Evolutionary conservation across 2,329 filamentous ascomycete genomes (phyloP).

Genomic region (Pseudocercospora crystallina): DNA sequence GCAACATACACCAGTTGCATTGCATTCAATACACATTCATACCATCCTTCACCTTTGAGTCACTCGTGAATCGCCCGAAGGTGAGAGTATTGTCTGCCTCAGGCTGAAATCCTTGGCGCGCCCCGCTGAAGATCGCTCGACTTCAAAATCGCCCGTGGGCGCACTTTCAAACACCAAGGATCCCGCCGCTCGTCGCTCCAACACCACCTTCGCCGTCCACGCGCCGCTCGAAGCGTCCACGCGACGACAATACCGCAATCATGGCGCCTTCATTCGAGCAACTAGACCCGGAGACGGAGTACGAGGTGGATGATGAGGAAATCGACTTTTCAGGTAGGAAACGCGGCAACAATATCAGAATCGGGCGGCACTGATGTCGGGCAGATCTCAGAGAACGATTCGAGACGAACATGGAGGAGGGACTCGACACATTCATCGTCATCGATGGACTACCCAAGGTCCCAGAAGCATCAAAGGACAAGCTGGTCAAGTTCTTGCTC

Average conservation of each 20-base stretch:
- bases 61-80: no score
- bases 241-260: conserved; percentile 42
- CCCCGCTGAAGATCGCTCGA: no score
- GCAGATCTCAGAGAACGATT: conserved; percentile 86
- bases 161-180: no score
- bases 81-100: no score
- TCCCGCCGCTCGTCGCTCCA: no score
- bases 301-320: conserved; percentile 89
- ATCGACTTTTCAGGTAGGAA: conserved; percentile 71
- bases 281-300: conserved; percentile 74
- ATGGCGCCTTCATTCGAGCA: conserved; percentile 96
- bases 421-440: conserved; percentile 93
- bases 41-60: no score
- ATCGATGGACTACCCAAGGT: conserved; percentile 91
- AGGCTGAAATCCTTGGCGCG: no score
- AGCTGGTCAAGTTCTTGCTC: conserved; percentile 93
- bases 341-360: not conserved
- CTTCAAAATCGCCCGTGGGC: no score
- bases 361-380: conserved; percentile 6
- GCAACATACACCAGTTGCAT: no score
- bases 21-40: no score
- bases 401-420: conserved; percentile 93
- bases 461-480: conserved; percentile 84
- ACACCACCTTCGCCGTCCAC: no score
- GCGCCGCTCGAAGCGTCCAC: conserved; percentile 4